Percentiles rank a stretch among this genome's conserved stretches.
Conservation (phyloP, 2,329 filamentous ascomycete genomes). For the Lachnellula subtilissima region DNA sequence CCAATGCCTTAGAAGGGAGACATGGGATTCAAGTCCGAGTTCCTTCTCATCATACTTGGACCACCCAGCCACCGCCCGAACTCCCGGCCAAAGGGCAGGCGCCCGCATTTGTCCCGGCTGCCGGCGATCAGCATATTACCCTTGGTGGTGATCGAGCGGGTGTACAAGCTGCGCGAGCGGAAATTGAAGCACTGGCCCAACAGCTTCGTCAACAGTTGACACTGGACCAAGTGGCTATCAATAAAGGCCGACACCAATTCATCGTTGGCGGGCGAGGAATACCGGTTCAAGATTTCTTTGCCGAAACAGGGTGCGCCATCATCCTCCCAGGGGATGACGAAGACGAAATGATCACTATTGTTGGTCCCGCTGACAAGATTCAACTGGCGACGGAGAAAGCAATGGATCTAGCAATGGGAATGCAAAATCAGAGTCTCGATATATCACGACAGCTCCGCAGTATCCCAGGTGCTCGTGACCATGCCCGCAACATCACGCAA, state of each 20-base stretch:
- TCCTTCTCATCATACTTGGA: constrained; percentile 75
- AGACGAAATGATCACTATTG: constrained; percentile 76
- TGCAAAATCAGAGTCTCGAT: constrained; percentile 81
- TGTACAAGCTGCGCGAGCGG: constrained; percentile 72
- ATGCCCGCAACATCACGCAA: constrained; percentile 80
- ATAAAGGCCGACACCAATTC: constrained; percentile 87
- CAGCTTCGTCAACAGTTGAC: constrained; percentile 72
- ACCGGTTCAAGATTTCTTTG: constrained; percentile 78
- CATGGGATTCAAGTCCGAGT: constrained; percentile 78
- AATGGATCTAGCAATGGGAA: constrained; percentile 81
- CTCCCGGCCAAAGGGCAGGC: constrained; percentile 57
- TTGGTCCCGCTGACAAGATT: constrained; percentile 72
- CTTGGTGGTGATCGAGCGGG: constrained; percentile 81
- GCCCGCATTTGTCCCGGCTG: constrained; percentile 65
- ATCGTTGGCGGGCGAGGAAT: constrained; percentile 82
- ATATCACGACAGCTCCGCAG: constrained; percentile 73
- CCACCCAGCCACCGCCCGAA: constrained; percentile 60
- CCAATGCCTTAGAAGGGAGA: constrained; percentile 64
- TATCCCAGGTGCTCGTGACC: constrained; percentile 66
- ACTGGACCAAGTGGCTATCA: constrained; percentile 74
- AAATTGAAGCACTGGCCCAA: constrained; percentile 74
- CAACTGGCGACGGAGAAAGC: constrained; percentile 73
- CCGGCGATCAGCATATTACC: constrained; percentile 71
- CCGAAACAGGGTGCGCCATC: constrained; percentile 84
- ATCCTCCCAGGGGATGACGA: constrained; percentile 71